Percentiles rank a stretch among this genome's conserved stretches.
phyloP scores from a whole-genome alignment of 495 filamentous ascomycete species.

The Penicillium chermesinum region DNA sequence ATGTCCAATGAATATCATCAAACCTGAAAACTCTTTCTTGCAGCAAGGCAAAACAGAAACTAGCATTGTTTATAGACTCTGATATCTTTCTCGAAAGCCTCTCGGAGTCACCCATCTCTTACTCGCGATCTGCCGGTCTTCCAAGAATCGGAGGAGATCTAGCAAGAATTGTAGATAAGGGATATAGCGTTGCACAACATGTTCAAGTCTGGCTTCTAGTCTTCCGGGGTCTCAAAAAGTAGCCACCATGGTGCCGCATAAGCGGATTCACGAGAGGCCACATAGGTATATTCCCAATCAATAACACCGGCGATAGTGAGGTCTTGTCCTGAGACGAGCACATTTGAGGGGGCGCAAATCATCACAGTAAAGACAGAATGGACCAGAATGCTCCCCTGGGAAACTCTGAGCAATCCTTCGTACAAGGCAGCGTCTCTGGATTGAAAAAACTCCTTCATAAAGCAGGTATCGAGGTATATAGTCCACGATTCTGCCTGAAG shows the following conservation, averaged over 20 bases:
- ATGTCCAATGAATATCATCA: slow-evolving; percentile 16
- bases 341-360: slow-evolving; percentile 12
- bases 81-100: slow-evolving; percentile 7
- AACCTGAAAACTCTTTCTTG: slow-evolving; percentile 9
- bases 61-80: slow-evolving; percentile 8
- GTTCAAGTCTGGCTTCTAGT: slow-evolving; percentile 19
- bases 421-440: slow-evolving; percentile 35
- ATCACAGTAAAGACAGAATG: slow-evolving; percentile 11
- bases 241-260: slow-evolving; percentile 39
- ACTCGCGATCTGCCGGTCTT: slow-evolving; percentile 3
- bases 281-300: slow-evolving; percentile 40
- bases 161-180: slow-evolving; percentile 3
- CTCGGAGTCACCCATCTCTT: background rate
- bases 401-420: slow-evolving; percentile 20
- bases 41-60: slow-evolving; percentile 12
- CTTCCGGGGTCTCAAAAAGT: slow-evolving; percentile 27
- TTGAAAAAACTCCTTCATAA: too few species aligned
- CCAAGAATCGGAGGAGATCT: background rate
- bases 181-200: slow-evolving; percentile 1
- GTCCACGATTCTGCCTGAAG: too few species aligned
- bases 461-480: too few species aligned
- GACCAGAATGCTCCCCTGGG: background rate
- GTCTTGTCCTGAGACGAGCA: slow-evolving; percentile 8
- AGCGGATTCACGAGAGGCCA: slow-evolving; percentile 27
- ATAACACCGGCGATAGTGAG: slow-evolving; percentile 9